Evolutionary conservation across 495 filamentous ascomycete genomes (phyloP).

Genomic region (Podospora anserina): DNA sequence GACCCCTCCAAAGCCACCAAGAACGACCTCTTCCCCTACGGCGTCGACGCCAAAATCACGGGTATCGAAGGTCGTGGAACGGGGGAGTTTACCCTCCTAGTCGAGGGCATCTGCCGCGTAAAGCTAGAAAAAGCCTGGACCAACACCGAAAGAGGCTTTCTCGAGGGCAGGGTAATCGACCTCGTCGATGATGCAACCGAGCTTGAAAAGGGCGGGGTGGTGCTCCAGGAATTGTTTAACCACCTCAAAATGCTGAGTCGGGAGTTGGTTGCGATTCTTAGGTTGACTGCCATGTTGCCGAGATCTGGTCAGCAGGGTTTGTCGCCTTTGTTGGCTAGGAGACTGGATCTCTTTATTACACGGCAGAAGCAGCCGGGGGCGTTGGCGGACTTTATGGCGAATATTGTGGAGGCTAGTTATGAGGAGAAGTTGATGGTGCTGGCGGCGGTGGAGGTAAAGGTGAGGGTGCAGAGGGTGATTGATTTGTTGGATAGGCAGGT

Average conservation of each 20-base stretch:
- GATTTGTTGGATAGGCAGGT: slow-evolving; percentile 78
- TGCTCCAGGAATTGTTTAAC: slow-evolving; percentile 66
- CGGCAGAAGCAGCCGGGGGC: slow-evolving; percentile 80
- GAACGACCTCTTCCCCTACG: slow-evolving; percentile 71
- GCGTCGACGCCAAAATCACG: slow-evolving; percentile 75
- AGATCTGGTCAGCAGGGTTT: slow-evolving; percentile 55
- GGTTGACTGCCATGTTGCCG: slow-evolving; percentile 74
- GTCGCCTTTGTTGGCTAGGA: slow-evolving; percentile 77
- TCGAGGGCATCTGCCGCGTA: slow-evolving; percentile 80
- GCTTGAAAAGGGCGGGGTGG: slow-evolving; percentile 42
- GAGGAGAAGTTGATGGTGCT: slow-evolving; percentile 88
- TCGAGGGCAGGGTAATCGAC: slow-evolving; percentile 69
- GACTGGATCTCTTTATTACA: slow-evolving; percentile 79
- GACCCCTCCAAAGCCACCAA: slow-evolving; percentile 54
- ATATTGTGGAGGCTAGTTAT: slow-evolving; percentile 76
- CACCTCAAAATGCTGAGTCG: slow-evolving; percentile 77
- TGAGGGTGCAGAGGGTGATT: slow-evolving; percentile 73
- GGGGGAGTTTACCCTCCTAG: slow-evolving; percentile 75
- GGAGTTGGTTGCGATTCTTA: slow-evolving; percentile 75
- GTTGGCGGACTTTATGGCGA: slow-evolving; percentile 95
- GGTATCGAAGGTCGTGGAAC: slow-evolving; percentile 76
- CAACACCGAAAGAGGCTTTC: slow-evolving; percentile 74
- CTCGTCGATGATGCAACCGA: slow-evolving; percentile 58
- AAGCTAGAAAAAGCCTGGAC: slow-evolving; percentile 60
- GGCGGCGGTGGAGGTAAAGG: slow-evolving; percentile 67